phyloP scores from a whole-genome alignment of 352 stramenopile genomes.

The Pythium scleroteichum region DNA sequence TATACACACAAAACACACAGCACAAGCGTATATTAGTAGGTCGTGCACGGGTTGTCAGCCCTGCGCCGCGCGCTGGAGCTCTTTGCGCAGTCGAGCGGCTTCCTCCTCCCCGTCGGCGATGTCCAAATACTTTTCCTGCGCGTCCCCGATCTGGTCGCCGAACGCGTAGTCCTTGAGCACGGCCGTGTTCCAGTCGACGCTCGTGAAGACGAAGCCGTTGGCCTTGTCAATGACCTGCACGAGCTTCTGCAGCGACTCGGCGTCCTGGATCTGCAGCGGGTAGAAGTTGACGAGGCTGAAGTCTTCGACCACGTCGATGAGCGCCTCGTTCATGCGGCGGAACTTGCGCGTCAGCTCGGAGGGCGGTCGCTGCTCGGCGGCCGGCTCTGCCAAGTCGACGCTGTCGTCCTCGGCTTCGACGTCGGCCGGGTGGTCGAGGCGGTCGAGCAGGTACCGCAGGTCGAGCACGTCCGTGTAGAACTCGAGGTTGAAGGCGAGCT shows the following conservation, averaged over 20 bases:
- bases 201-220: conserved; percentile 83
- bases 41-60: neutral
- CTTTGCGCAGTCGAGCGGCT: conserved; percentile 29
- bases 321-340: conserved; percentile 78
- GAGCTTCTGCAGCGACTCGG: conserved; percentile 58
- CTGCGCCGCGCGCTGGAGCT: conserved; percentile 35
- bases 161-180: conserved; percentile 76
- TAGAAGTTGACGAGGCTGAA: conserved; percentile 86
- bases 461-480: conserved; percentile 90
- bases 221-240: conserved; percentile 82
- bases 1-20: conserved; percentile 5
- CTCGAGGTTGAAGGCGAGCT: conserved; percentile 87
- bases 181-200: conserved; percentile 75
- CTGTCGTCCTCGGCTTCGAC: conserved; percentile 35
- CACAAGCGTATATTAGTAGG: neutral
- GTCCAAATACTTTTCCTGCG: conserved; percentile 78
- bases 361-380: conserved; percentile 30
- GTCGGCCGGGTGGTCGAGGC: conserved; percentile 55
- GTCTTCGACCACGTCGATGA: conserved; percentile 87
- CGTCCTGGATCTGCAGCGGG: conserved; percentile 80
- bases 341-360: conserved; percentile 53
- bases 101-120: conserved; percentile 32
- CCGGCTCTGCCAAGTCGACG: conserved; percentile 32
- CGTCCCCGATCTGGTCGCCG: conserved; percentile 53
- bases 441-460: conserved; percentile 78